These are phyloP conservation scores for Hymenotorrendiella dingleyae DNA, from an alignment of 2,329 filamentous ascomycete genomes.

Conservation along the genomic window DNA sequence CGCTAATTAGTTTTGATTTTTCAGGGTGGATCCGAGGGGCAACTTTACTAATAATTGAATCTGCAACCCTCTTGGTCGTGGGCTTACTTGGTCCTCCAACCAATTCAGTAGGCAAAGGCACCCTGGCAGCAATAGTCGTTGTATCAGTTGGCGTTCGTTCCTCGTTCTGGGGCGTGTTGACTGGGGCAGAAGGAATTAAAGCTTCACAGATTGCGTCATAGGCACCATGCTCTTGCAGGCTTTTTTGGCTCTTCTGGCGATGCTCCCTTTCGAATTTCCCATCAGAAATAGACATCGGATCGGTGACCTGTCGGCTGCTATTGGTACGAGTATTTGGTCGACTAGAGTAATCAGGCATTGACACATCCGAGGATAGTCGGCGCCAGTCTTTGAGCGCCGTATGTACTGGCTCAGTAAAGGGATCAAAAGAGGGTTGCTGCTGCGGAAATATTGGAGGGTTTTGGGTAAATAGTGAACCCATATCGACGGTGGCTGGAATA, in stretches of 20 bases:
- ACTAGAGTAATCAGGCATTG: slow-evolving; percentile 41
- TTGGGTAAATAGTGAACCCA: slow-evolving; percentile 10
- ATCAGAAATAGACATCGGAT: slow-evolving; percentile 23
- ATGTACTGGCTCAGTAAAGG: slow-evolving; percentile 34
- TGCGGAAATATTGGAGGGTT: slow-evolving; percentile 20
- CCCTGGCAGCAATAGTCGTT: neutral
- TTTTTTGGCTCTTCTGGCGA: no score
- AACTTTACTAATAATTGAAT: slow-evolving; percentile 1
- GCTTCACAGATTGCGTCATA: slow-evolving; percentile 28
- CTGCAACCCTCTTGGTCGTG: slow-evolving; percentile 1
- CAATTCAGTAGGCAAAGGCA: slow-evolving; percentile 1
- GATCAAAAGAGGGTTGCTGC: slow-evolving; percentile 33
- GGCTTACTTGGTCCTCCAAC: slow-evolving; percentile 1
- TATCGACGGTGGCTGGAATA: slow-evolving; percentile 15
- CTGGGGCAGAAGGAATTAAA: slow-evolving; percentile 23
- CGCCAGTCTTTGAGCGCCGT: slow-evolving; percentile 22
- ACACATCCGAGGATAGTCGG: slow-evolving; percentile 37
- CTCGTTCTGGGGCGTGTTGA: slow-evolving; percentile 24
- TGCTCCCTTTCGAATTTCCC: slow-evolving; percentile 19
- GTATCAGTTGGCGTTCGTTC: neutral
- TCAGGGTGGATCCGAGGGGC: no score
- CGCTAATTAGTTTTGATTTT: no score
- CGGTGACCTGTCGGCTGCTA: slow-evolving; percentile 30
- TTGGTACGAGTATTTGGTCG: slow-evolving; percentile 26
- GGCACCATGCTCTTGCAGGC: slow-evolving; percentile 22